Conservation (phyloP, 257 asterid genomes). For the Nicotiana paniculata region DNA sequence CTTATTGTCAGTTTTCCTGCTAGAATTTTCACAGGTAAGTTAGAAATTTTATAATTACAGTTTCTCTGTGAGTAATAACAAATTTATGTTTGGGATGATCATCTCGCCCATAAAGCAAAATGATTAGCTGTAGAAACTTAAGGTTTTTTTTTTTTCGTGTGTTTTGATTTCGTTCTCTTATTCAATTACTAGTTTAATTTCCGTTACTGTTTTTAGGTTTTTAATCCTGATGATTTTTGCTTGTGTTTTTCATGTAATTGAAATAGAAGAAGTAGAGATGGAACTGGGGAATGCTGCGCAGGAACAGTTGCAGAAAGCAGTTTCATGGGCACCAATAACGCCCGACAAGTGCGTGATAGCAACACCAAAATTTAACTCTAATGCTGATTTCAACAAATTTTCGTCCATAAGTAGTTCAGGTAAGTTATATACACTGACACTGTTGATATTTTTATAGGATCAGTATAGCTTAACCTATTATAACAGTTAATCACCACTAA, state of each 20-base stretch:
- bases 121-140: not conserved
- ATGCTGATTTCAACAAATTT: not conserved
- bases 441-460: not conserved
- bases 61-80: not conserved
- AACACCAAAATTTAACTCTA: not conserved
- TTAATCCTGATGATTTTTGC: not conserved
- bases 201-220: not conserved
- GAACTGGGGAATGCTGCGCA: constrained; percentile 1
- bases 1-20: not conserved
- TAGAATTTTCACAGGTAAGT: not conserved
- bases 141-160: not conserved
- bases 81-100: not conserved
- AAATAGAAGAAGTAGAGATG: constrained; percentile 1
- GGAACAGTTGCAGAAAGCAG: not conserved
- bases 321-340: constrained; percentile 16
- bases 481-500: not conserved
- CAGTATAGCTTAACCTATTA: not conserved
- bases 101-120: not conserved
- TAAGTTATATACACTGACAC: not conserved
- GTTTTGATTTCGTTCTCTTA: not conserved
- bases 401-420: not conserved
- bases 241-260: not conserved
- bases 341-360: constrained; percentile 11
- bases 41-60: not conserved
- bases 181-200: not conserved